Percentiles rank a stretch among this genome's conserved stretches.
Evolutionary conservation across 2,329 filamentous ascomycete species (phyloP).

Genomic region (Clarireedia hainanense): DNA sequence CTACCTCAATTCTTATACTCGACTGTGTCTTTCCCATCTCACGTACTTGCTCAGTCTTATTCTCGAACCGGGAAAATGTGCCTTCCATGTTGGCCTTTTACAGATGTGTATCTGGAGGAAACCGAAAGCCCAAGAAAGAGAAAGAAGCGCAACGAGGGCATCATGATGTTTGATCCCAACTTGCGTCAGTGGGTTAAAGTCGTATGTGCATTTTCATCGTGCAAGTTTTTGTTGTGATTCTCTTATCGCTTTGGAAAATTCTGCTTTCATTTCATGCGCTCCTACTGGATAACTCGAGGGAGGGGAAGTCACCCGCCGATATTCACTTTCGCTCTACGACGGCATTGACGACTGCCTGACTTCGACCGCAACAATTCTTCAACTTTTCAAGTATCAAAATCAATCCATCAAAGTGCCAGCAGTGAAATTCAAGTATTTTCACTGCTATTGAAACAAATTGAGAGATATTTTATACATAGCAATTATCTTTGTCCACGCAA

Average conservation of each 20-base stretch:
- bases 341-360: no score
- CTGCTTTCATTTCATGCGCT: no score
- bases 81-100: conserved; percentile 19
- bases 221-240: neutral
- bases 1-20: no score
- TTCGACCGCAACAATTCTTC: no score
- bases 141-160: conserved; percentile 6
- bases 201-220: conserved; percentile 6
- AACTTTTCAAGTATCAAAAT: neutral
- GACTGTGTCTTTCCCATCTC: no score
- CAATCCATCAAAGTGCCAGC: neutral
- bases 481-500: neutral
- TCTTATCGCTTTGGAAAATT: neutral
- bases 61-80: conserved; percentile 12
- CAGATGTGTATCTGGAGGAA: conserved; percentile 22
- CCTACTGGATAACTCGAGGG: no score
- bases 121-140: conserved; percentile 12
- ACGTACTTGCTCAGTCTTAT: no score
- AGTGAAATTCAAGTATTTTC: no score
- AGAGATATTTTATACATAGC: neutral
- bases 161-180: conserved; percentile 16
- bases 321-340: no score
- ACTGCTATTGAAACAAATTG: no score
- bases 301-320: no score
- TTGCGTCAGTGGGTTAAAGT: conserved; percentile 13